Evolutionary conservation across 2,329 filamentous ascomycete genomes (phyloP), one percentile per base, ranked within the genome.

Genomic region (Neurospora crassa): DNA sequence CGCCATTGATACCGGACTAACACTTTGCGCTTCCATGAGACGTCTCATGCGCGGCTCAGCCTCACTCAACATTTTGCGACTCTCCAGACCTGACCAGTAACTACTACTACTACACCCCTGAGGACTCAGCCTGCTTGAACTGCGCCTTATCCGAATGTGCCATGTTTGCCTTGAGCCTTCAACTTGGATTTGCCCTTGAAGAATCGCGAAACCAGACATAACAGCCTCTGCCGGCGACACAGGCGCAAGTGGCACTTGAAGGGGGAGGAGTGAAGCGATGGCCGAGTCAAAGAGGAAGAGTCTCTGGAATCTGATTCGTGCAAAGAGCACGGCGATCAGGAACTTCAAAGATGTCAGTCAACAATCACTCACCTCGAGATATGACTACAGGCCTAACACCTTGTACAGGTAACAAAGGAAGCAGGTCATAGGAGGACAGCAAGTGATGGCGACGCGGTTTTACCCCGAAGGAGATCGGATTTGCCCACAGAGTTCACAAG

Each of bases 271-370:
- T 34, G 20, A 40, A 70, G 29, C 43, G 63, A 74, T 76, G 70
- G 78, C 76, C 37, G 78, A 76, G 45, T 70, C 74, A 40, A 79
- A 75, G 69, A 83, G 83, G 79, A 84, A 82, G 75, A 79, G 82
- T 68, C 84, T 87, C 73, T 84, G 82, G 83, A 80, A 81, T 72
- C 79, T 89, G 70, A 82, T 88, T 74, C 83, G 85, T 73, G 83
- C 80, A 73, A 82, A 82, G 72, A 85, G 83, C 77, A 79, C 81
- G 70, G 80, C 82, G 29, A 79, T 78, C 70, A 79, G 79, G 72
- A 74, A 74, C 68, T 76, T 77, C 53, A 82, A 79, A 74, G 76
- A 59, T 59, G 47, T 59, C 47, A 69, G 41, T 43, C 24, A 43
- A 45, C 16, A 41, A 37, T 20, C 42, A 29, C 67, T 40, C 68